Percentiles rank a stretch among this genome's conserved stretches.
Conservation (phyloP, 2,329 filamentous ascomycete genomes). For the Magnaporthiopsis poae region DNA sequence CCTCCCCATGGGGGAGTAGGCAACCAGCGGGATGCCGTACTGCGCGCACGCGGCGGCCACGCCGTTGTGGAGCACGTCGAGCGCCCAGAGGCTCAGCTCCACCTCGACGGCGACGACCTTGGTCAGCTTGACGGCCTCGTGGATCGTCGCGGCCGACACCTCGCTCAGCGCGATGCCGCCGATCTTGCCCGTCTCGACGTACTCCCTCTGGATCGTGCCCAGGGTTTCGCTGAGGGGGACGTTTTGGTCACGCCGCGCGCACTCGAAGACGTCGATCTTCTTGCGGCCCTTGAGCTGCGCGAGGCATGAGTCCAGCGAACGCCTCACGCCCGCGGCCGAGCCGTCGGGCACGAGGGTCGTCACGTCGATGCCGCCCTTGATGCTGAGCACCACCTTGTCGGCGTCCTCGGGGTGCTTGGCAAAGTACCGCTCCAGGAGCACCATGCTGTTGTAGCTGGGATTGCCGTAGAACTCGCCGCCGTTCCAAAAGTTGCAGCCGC, state of each 20-base stretch:
- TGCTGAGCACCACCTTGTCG: conserved; percentile 48
- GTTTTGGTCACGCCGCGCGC: conserved; percentile 44
- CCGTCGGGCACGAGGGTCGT: conserved; percentile 63
- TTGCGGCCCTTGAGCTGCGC: conserved; percentile 42
- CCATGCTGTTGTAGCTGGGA: conserved; percentile 45
- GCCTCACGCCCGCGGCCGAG: conserved; percentile 42
- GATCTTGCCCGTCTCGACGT: conserved; percentile 41
- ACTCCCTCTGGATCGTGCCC: conserved; percentile 34
- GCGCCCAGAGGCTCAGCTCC: conserved; percentile 41
- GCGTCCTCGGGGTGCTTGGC: conserved; percentile 54
- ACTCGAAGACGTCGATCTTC: conserved; percentile 52
- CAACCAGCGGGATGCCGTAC: conserved; percentile 45
- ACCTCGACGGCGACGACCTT: conserved; percentile 42
- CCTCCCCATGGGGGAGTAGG: conserved; percentile 53
- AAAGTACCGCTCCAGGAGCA: conserved; percentile 54
- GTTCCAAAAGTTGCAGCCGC: conserved; percentile 45
- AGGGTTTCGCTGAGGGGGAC: conserved; percentile 35
- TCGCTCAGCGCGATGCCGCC: conserved; percentile 44
- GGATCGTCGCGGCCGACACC: conserved; percentile 37
- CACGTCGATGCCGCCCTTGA: conserved; percentile 52
- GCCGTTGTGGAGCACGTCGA: conserved; percentile 40
- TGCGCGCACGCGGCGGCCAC: conserved; percentile 39
- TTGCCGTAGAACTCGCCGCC: conserved; percentile 57
- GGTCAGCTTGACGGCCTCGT: conserved; percentile 33
- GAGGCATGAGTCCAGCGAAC: conserved; percentile 49